Evolutionary conservation across 1,139 yeast genomes (phyloP).

Genomic region (Candida anutae): DNA sequence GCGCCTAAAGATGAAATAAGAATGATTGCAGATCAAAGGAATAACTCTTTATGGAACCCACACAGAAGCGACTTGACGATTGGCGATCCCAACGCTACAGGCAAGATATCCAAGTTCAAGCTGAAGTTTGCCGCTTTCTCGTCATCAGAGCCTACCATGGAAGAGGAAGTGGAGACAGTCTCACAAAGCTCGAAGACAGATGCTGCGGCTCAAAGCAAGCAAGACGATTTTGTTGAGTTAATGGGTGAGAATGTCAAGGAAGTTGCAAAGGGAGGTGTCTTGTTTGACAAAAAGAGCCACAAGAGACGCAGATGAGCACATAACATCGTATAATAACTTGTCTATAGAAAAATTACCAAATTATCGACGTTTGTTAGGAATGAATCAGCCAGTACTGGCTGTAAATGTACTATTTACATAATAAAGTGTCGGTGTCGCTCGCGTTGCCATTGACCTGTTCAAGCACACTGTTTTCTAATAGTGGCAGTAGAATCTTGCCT

Average conservation of each 20-base stretch:
- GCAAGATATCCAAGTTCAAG: slow-evolving; percentile 79
- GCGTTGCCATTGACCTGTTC: too few relatives aligned
- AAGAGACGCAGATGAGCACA: too few relatives aligned
- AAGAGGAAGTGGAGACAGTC: slow-evolving; percentile 4
- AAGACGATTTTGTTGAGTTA: slow-evolving; percentile 51
- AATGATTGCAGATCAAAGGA: slow-evolving; percentile 84
- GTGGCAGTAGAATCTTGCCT: too few relatives aligned
- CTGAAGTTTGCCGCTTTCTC: slow-evolving; percentile 57
- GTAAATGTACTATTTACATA: too few relatives aligned
- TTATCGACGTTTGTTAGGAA: too few relatives aligned
- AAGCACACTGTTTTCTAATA: too few relatives aligned
- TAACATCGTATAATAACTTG: too few relatives aligned
- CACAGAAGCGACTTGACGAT: slow-evolving; percentile 69
- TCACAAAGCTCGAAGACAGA: slow-evolving; percentile 4
- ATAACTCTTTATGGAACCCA: slow-evolving; percentile 82
- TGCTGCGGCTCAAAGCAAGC: slow-evolving; percentile 10
- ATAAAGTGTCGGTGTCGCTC: not conserved
- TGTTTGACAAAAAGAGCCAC: slow-evolving; percentile 43
- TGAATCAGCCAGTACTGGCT: too few relatives aligned
- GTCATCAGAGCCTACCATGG: slow-evolving; percentile 5
- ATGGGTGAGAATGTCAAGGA: slow-evolving; percentile 57
- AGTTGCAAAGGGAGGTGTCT: slow-evolving; percentile 57
- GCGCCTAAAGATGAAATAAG: slow-evolving; percentile 83
- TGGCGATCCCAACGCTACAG: slow-evolving; percentile 76
- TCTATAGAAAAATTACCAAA: too few relatives aligned